Evolutionary conservation across 2,329 filamentous ascomycete genomes (phyloP).

Genomic region (Aspergillus thermomutatus): DNA sequence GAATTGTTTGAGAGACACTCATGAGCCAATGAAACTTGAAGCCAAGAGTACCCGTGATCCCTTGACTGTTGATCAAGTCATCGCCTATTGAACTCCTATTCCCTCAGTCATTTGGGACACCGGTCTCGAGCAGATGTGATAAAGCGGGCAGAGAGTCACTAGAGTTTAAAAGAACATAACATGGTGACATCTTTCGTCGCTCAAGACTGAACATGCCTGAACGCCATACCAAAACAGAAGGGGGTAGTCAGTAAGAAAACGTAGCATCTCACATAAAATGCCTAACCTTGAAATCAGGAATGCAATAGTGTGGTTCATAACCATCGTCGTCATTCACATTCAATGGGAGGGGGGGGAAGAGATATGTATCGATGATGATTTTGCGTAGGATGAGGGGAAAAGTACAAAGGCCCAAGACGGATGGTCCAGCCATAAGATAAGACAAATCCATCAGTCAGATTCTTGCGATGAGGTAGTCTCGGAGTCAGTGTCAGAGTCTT

Average conservation of each 20-base stretch:
- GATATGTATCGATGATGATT: background rate
- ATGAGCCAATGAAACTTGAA: background rate
- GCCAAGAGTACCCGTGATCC: background rate
- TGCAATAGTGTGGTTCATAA: background rate
- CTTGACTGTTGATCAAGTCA: background rate
- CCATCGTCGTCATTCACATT: background rate
- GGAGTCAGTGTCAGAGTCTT: slow-evolving; percentile 50
- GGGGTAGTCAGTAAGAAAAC: background rate
- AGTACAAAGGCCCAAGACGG: background rate
- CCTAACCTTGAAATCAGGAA: slow-evolving; percentile 1
- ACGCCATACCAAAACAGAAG: slow-evolving; percentile 10
- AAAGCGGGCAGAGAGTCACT: background rate
- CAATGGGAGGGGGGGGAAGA: background rate
- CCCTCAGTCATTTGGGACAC: background rate
- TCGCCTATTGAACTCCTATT: background rate
- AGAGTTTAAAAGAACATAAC: slow-evolving; percentile 1
- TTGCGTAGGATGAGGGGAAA: background rate
- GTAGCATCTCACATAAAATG: background rate
- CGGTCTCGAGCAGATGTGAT: background rate
- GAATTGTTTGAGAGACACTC: background rate
- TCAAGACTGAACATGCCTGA: slow-evolving; percentile 10
- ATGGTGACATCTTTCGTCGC: slow-evolving; percentile 16
- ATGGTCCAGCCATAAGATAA: background rate
- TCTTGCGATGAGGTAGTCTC: slow-evolving; percentile 29
- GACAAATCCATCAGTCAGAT: slow-evolving; percentile 11